Evolutionary conservation across 225 moss, liverwort and hornwort genomes (phyloP).

Genomic region (Pleurozium schreberi): DNA sequence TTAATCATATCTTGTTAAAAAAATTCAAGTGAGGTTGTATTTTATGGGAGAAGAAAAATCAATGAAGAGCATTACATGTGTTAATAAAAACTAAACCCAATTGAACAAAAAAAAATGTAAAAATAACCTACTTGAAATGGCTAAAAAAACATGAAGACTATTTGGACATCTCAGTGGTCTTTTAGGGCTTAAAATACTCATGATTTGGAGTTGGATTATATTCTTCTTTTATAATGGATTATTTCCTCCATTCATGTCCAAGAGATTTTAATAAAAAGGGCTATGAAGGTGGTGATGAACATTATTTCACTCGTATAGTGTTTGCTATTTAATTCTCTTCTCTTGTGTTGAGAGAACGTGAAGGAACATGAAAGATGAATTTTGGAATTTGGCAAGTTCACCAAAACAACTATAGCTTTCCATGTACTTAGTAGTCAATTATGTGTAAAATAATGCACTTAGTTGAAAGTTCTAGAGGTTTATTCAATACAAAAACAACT

Average conservation of each 20-base stretch:
- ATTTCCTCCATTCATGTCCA: neutral
- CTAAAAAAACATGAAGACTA: neutral
- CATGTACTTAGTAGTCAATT: no score
- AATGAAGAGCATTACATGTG: rapidly evolving
- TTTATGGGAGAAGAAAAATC: neutral
- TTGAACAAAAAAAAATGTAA: neutral
- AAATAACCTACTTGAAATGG: neutral
- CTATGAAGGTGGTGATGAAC: neutral
- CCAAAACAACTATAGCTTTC: no score
- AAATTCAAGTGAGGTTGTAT: rapidly evolving
- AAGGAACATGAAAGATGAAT: neutral
- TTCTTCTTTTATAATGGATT: neutral
- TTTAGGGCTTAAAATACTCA: neutral
- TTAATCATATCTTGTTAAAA: neutral
- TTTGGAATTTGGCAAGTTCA: no score
- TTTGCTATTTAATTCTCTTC: neutral
- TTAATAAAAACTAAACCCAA: neutral
- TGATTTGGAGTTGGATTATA: neutral
- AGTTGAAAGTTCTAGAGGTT: neutral
- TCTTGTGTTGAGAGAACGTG: rapidly evolving
- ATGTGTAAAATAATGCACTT: neutral
- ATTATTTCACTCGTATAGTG: neutral
- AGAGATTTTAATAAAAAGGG: neutral
- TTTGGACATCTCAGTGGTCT: no score
- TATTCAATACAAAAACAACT: neutral